Evolutionary conservation across 1,139 yeast genomes (phyloP), one percentile per base, ranked within the genome.

Genomic region (Candida sanyaensis): DNA sequence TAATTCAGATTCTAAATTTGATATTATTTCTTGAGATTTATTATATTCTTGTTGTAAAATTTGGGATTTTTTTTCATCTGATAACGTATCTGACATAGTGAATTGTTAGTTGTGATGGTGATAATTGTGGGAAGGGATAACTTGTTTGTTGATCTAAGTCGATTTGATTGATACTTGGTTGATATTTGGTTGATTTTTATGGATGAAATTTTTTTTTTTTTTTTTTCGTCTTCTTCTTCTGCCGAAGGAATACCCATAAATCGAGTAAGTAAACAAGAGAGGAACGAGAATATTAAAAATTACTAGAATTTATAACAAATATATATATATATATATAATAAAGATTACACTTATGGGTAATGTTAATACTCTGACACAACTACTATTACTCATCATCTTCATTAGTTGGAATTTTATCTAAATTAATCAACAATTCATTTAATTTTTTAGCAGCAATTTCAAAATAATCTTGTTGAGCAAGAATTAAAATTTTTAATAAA

Each of bases 401-500:
- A 10, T 59, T 62, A 44, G 65, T 52, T 29, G 71, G 72, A 42
- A 74, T 63, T 57, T 68, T 69, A 41, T 66, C 69, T 54, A 74
- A 66, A 40, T 60, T 61, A 41, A 56, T 48, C 49, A 66, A 62
- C 50, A 73, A 66, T 8, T 60, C 58, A 41, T 62, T 61, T 54
- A 75, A 70, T 52, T 68, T 70, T 61, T 69, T 68, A 32, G 74
- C 66, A 39, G 63, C 63, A 42, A 62, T 70, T 63, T 83, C 86
- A 62, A 83, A 84, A 68, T 81, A 86, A 50, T 83, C 84, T 60
- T 81, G 73, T 68, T 86, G 93, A 49, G 88, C 86, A 55, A 77
- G 72, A 52, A 82, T 80, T 59, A 86, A 81, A 12, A 84, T 70
- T 59, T 83, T 84, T 55, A 88, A 71, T 58, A 87, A 70, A 50